These are phyloP conservation scores for Exophiala alcalophila DNA, from an alignment of 2,329 filamentous ascomycete genomes.

Conservation along the genomic window DNA sequence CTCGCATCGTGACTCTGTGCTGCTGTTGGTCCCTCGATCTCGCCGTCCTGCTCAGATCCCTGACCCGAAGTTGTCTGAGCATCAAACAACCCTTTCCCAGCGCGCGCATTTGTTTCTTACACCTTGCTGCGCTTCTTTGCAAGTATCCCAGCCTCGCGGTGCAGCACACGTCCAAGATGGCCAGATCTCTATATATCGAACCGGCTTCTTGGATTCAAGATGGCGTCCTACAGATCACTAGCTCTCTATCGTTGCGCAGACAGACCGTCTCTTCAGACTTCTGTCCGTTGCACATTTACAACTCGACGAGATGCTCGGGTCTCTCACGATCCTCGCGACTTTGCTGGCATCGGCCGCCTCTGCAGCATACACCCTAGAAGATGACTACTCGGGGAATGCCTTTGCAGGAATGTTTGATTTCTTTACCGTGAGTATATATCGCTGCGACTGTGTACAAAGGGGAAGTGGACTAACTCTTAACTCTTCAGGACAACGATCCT, in stretches of 20 bases:
- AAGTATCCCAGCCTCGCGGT: slow-evolving; percentile 21
- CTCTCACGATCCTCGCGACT: slow-evolving; percentile 14
- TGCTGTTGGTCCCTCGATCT: slow-evolving; percentile 14
- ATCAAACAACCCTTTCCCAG: slow-evolving; percentile 14
- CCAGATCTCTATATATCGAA: slow-evolving; percentile 14
- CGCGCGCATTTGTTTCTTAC: slow-evolving; percentile 12
- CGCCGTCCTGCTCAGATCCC: neutral
- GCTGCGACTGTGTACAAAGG: neutral
- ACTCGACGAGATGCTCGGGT: slow-evolving; percentile 18
- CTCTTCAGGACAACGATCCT: slow-evolving; percentile 55
- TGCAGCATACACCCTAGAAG: slow-evolving; percentile 43
- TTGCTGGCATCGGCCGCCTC: slow-evolving; percentile 21
- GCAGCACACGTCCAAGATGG: slow-evolving; percentile 1
- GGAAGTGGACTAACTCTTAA: neutral
- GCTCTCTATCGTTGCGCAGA: neutral
- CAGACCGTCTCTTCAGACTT: slow-evolving; percentile 1
- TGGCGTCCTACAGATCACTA: slow-evolving; percentile 12
- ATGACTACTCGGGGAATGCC: slow-evolving; percentile 46
- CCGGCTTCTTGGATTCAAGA: slow-evolving; percentile 3
- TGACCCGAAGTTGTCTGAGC: slow-evolving; percentile 1
- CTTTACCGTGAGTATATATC: slow-evolving; percentile 41
- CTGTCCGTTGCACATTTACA: neutral
- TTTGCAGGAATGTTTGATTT: slow-evolving; percentile 56
- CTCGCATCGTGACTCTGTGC: slow-evolving; percentile 16
- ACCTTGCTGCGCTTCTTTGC: neutral